These are phyloP conservation scores for Kwoniella newhampshirensis DNA, from an alignment of 768 basidiomycete species.

Conservation along the genomic window DNA sequence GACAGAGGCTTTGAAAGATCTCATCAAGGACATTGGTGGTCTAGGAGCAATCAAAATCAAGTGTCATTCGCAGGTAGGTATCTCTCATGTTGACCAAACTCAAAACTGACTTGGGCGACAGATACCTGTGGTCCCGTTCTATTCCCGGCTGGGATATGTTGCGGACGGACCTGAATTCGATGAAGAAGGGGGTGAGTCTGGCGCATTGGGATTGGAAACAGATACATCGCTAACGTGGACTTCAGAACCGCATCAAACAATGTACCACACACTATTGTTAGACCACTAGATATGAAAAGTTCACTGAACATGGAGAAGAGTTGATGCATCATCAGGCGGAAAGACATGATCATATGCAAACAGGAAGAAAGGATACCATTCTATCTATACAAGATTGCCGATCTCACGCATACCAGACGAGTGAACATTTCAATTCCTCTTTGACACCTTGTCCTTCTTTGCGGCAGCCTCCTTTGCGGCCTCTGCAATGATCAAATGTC, in stretches of 20 bases:
- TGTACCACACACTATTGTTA: slow-evolving; percentile 27
- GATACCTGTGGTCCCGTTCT: slow-evolving; percentile 45
- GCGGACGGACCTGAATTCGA: slow-evolving; percentile 43
- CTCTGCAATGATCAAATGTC: slow-evolving; percentile 19
- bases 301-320: too few species aligned
- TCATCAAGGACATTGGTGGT: slow-evolving; percentile 5
- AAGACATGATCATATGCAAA: neutral
- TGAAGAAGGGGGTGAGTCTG: slow-evolving; percentile 48
- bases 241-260: slow-evolving; percentile 40
- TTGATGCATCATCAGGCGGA: neutral
- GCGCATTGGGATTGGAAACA: neutral
- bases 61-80: slow-evolving; percentile 33
- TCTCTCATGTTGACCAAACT: too few species aligned
- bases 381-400: neutral
- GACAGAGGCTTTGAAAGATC: neutral
- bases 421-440: slow-evolving; percentile 1
- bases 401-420: neutral
- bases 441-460: slow-evolving; percentile 40
- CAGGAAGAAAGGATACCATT: neutral
- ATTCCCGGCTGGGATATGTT: slow-evolving; percentile 42
- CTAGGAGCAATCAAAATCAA: slow-evolving; percentile 21
- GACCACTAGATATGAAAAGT: neutral
- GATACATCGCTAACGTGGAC: neutral
- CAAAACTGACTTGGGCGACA: too few species aligned
- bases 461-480: slow-evolving; percentile 44